These are phyloP conservation scores for Aspergillus amoenus DNA, from an alignment of 2,329 filamentous ascomycete species.

Conservation along the genomic window DNA sequence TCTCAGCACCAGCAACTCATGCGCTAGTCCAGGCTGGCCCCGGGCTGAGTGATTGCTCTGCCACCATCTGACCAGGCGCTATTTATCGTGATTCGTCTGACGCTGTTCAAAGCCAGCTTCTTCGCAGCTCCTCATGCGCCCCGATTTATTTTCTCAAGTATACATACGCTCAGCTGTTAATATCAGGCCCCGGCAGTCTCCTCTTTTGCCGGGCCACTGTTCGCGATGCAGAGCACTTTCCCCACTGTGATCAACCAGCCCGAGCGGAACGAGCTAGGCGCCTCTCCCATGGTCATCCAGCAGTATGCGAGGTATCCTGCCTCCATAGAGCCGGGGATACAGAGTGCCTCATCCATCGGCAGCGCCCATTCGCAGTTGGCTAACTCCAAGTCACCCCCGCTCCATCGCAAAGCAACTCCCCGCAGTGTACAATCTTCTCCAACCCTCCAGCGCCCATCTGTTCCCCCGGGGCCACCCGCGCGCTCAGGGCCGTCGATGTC, in stretches of 20 bases:
- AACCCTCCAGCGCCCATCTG: constrained; percentile 28
- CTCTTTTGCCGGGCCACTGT: background rate
- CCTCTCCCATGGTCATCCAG: constrained; percentile 32
- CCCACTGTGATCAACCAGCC: constrained; percentile 28
- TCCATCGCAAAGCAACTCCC: constrained; percentile 39
- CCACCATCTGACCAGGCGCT: background rate
- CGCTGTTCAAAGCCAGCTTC: background rate
- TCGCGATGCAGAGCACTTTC: constrained; percentile 34
- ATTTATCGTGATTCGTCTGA: constrained; percentile 3
- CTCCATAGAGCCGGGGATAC: constrained; percentile 34
- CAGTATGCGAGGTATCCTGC: constrained; percentile 41
- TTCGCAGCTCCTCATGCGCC: constrained; percentile 8
- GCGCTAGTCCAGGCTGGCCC: constrained; percentile 21
- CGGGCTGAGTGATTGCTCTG: constrained; percentile 5
- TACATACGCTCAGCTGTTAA: background rate
- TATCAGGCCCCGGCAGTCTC: background rate
- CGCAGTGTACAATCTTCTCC: constrained; percentile 42
- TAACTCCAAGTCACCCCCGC: constrained; percentile 35
- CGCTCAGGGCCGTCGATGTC: constrained; percentile 42
- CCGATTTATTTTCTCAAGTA: background rate
- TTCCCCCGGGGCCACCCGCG: constrained; percentile 26
- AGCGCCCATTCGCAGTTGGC: constrained; percentile 34
- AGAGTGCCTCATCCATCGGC: constrained; percentile 37
- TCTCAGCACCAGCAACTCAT: constrained; percentile 7
- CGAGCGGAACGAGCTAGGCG: constrained; percentile 26